Evolutionary conservation across 768 basidiomycete genomes (phyloP), one percentile per base, ranked within the genome.

Genomic region (Boletus barrowsii): DNA sequence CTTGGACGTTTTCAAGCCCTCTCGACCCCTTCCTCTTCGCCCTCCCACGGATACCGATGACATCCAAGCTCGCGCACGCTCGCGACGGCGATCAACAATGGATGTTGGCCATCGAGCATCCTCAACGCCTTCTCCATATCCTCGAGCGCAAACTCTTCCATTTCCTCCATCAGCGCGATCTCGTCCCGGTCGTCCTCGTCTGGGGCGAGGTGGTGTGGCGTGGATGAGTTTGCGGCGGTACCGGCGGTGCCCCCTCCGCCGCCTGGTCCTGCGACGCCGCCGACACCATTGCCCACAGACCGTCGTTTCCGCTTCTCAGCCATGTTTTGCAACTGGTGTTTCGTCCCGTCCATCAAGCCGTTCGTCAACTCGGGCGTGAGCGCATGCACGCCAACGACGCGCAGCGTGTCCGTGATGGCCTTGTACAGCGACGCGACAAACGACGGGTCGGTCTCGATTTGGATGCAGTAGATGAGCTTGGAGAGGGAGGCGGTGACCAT

Each of bases 141-240:
- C 66, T 90, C 88, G 59, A 90, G 66, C 60, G 83, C 86, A 63
- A 87, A 90, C 52, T 88, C 88, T 67, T 90, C 90, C 72, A 90
- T 84, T 75, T 93, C 89, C 68, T 92, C 88, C 37, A 88, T 64
- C 49, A 90, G 66, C 66, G 80, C 80, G 59, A 88, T 70, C 58
- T 91, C 88, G 57, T 90, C 87, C 53, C 74, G 73, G 47, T 90
- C 87, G 50, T 83, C 80, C 51, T 75, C 74, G 42, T 56, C 62
- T 4, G 29, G 49, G 2, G n/a, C 40, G 5, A 8, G 24, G 2
- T 36, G 26, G 18, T 4, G 29, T 29, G 29, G 29, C 8, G 29
- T 29, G 9, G 29, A 29, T 9, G 29, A 8, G 29, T 29, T 29
- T 29, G 29, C 8, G 29, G 9, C 29, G 29, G 29, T 29, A 29